Base-by-base conservation (phyloP, 2,329 filamentous ascomycete species). In the Cladosporium velox region DNA sequence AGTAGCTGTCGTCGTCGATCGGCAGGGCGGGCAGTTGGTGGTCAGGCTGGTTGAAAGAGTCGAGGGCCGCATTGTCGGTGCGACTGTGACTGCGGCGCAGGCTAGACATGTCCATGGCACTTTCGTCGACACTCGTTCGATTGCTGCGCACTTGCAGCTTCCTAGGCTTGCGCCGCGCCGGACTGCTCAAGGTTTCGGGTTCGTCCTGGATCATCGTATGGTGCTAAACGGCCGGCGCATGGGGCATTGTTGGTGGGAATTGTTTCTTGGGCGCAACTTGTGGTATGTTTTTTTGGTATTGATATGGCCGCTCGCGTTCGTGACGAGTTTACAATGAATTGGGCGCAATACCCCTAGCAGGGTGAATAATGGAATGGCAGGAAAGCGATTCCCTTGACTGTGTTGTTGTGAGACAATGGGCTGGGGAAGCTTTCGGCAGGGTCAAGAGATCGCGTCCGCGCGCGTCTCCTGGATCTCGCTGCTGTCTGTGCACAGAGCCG, bases 11-110 rank as follows among this genome's bases (percentile, higher is more conserved):
- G 59, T 79, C 77, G 63, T 77, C 76, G 41, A 74, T 70, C 6
- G 79, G 78, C 34, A 81, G 72, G 15, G 78, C 77, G 32, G 79
- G 78, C 34, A 81, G 73, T 49, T 80, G 77, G 63, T 65, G 65
- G 63, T 71, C 69, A 14, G 62, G 54, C 7, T 65, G 67, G n/a
- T 63, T 65, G 47, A 69, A 71, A 3, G 58, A 34, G 35, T 64
- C 62, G 54, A 58, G 49, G 35, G 61, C 49, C 32, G 28, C 26
- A 12, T 52, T 34, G 47, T 65, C 57, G 64, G 21, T 30, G 41
- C 30, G 24, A n/a, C 32, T 52, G 34, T 21, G 54, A 32, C 32
- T 44, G 44, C 32, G 57, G 59, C 30, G 64, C 21, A 58, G 59
- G 26, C 32, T 38, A 21, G 65, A 64, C 34, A 65, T 28, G 21